Conservation (phyloP, 352 stramenopile species). For the Globisporangium okanoganense region DNA sequence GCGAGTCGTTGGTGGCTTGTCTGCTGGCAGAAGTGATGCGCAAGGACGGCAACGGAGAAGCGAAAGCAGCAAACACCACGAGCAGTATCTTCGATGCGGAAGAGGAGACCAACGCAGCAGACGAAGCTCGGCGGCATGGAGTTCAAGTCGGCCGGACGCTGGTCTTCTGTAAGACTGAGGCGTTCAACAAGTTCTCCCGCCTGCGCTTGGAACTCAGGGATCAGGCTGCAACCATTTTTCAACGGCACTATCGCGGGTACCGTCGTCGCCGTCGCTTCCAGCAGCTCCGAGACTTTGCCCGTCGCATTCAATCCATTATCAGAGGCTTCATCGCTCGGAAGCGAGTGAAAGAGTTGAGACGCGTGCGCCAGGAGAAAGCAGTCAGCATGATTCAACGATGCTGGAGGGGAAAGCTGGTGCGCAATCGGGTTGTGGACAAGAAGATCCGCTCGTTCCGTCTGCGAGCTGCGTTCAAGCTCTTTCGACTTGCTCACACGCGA, state of each 20-base stretch:
- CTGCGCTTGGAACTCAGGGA: slow-evolving; percentile 39
- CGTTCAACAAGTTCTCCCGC: slow-evolving; percentile 49
- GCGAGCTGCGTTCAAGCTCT: slow-evolving; percentile 26
- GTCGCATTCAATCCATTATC: slow-evolving; percentile 41
- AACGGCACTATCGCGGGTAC: slow-evolving; percentile 47
- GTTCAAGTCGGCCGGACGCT: slow-evolving; percentile 60
- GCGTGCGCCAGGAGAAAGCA: slow-evolving; percentile 25
- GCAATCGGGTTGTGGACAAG: slow-evolving; percentile 15
- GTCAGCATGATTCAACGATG: slow-evolving; percentile 26
- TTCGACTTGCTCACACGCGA: slow-evolving; percentile 13
- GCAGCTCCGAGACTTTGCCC: slow-evolving; percentile 26
- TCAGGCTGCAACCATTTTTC: slow-evolving; percentile 32
- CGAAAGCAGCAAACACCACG: not conserved
- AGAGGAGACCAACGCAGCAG: not conserved
- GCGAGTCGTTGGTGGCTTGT: not conserved
- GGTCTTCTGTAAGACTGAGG: slow-evolving; percentile 60
- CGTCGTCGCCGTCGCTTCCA: slow-evolving; percentile 31
- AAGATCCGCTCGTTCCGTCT: slow-evolving; percentile 33
- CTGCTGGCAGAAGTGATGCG: slow-evolving; percentile 10
- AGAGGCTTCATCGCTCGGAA: slow-evolving; percentile 38
- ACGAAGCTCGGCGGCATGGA: slow-evolving; percentile 22
- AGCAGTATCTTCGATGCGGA: slow-evolving; percentile 5
- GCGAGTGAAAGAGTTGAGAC: slow-evolving; percentile 27
- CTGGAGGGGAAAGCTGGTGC: slow-evolving; percentile 22
- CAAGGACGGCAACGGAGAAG: not conserved